Percentiles rank a stretch among this genome's conserved stretches.
Evolutionary conservation across 768 basidiomycete species (phyloP).

Genomic region (Phylloporus scabripes): DNA sequence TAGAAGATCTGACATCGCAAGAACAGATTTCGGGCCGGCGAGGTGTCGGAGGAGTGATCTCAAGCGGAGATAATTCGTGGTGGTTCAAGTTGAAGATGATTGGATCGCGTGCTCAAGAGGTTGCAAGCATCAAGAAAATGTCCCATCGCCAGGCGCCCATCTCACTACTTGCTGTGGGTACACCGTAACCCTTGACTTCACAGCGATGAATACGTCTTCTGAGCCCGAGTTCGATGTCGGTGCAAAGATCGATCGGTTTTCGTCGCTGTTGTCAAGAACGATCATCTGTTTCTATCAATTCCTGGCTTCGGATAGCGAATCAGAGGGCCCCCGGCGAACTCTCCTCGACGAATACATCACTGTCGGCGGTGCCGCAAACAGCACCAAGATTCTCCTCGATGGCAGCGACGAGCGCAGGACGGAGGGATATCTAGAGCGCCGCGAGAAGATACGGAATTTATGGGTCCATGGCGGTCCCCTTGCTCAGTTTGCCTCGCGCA

Average conservation of each 20-base stretch:
- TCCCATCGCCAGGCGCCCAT: too few species aligned
- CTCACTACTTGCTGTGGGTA: background rate
- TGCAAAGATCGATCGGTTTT: conserved; percentile 21
- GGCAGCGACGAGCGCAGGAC: conserved; percentile 19
- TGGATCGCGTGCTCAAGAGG: too few species aligned
- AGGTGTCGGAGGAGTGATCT: too few species aligned
- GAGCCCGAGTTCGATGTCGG: conserved; percentile 15
- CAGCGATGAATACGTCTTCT: conserved; percentile 12
- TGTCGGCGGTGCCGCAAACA: conserved; percentile 23
- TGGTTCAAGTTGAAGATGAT: too few species aligned
- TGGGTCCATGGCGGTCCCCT: conserved; percentile 17
- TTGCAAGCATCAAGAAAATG: background rate
- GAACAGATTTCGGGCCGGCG: too few species aligned
- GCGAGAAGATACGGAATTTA: conserved; percentile 16
- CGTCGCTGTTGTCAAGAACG: conserved; percentile 15
- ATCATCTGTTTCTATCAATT: conserved; percentile 26
- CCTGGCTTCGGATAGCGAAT: conserved; percentile 22
- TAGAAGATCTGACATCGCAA: too few species aligned
- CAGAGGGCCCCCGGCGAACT: conserved; percentile 17
- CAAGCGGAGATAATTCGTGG: too few species aligned
- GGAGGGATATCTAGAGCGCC: conserved; percentile 18
- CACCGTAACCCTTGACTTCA: background rate
- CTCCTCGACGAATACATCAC: conserved; percentile 27
- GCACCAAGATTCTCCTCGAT: conserved; percentile 22
- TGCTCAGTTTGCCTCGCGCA: conserved; percentile 17